phyloP scores from a whole-genome alignment of 768 basidiomycete species.

The Auricularia auricula-judae region DNA sequence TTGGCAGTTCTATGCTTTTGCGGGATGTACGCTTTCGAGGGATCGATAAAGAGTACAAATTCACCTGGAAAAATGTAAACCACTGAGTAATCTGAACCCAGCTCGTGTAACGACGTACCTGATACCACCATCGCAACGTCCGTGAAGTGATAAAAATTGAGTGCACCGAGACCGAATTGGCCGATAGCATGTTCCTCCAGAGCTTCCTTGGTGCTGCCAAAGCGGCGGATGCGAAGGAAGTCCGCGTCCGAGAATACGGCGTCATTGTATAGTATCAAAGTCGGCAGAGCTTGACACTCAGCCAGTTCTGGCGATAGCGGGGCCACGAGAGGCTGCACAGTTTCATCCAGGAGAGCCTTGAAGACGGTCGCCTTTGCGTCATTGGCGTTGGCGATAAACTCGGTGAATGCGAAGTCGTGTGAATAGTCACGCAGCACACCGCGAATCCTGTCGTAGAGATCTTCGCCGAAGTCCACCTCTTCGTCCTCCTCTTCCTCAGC shows the following conservation, averaged over 20 bases:
- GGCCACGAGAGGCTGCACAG: conserved; percentile 1
- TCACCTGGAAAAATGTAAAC: conserved; percentile 5
- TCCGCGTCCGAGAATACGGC: conserved; percentile 29
- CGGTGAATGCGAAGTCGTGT: conserved; percentile 31
- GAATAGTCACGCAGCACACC: conserved; percentile 32
- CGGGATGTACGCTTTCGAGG: conserved; percentile 31
- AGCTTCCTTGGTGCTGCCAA: conserved; percentile 35
- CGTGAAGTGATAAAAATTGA: conserved; percentile 42
- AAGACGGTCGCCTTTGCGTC: conserved; percentile 39
- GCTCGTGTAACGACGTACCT: background rate
- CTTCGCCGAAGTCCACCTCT: conserved; percentile 33
- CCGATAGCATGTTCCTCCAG: conserved; percentile 31
- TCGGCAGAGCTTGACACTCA: conserved; percentile 23
- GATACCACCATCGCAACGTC: conserved; percentile 32
- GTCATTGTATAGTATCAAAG: conserved; percentile 37
- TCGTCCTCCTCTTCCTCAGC: conserved; percentile 15
- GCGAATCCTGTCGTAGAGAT: conserved; percentile 30
- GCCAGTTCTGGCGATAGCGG: conserved; percentile 27
- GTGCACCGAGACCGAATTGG: conserved; percentile 39
- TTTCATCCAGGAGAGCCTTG: conserved; percentile 28
- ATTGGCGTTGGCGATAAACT: conserved; percentile 43
- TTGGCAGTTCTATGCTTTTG: background rate
- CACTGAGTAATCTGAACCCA: background rate
- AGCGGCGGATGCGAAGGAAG: conserved; percentile 34
- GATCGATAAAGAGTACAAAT: conserved; percentile 32